Base-by-base conservation (phyloP, 2,329 filamentous ascomycete species). In the Davidsoniella eucalypti region DNA sequence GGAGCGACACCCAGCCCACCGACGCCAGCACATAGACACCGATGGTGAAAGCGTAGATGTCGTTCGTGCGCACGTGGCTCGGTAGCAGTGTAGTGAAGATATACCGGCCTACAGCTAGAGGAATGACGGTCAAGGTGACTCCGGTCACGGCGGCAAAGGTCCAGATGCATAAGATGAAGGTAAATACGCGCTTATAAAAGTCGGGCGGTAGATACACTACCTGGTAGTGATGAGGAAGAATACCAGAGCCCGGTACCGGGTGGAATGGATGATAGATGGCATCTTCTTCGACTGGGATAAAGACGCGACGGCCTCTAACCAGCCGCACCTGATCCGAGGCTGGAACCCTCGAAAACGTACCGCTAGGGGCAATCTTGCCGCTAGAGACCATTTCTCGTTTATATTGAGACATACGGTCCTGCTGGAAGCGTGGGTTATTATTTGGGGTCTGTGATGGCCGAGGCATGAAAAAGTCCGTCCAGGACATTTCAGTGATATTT, bases 281-380 rank as follows among this genome's bases (percentile, higher is more conserved):
- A 8, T 33, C 29, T 40, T 77, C 68, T 54, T 87, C 82, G 23
- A 79, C 64, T 49, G 84, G 76, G 9, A 94, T 67, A 60, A 98
- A 96, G 3, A 94, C 88, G 14, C 72, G 68, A 44, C 73, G 75
- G 38, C 85, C 84, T 64, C 93, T 94, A 3, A 87, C 85, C 36
- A 96, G 88, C 59, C 93, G 87, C 56, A 95, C 85, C 61, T 94
- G 87, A 62, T 98, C 92, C 1, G 87, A 94, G 16, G 87, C 88
- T 9, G 92, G 92, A n/a, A 87, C 86, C 43, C 87, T 80, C 21
- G 95, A 90, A 61, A 88, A 96, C 52, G 73, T 77, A 4, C 92
- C 92, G 57, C 90, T 78, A 2, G 75, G 73, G 14, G 78, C 61
- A 52, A 94, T 63, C 23, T 43, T 33, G 4, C 45, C 45, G 4